Evolutionary conservation across 2,329 filamentous ascomycete species (phyloP), one percentile per base, ranked within the genome.

Genomic region (Diplodia corticola): DNA sequence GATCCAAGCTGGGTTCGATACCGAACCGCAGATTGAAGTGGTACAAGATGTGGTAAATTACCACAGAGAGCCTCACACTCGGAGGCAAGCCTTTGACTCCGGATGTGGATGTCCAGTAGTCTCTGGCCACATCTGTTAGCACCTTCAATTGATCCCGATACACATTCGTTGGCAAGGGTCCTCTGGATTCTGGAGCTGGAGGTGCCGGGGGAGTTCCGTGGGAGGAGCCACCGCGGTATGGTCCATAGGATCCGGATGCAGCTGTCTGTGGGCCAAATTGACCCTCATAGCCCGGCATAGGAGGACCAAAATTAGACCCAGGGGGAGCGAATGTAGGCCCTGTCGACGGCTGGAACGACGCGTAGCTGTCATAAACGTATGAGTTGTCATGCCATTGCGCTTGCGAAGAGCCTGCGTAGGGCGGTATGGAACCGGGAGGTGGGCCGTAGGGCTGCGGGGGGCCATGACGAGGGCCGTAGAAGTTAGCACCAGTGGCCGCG

Each of bases 41-140:
- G 64, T 83, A 82, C 65, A 85, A 81, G 61, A 88, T 78, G 73
- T 90, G 87, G 72, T 89, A 82, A 49, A 93, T 82, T 10, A 91
- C 80, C 54, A 87, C 83, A 67, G 85, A 85, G 17, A 91, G 81
- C 69, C 87, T 86, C 54, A 91, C 81, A 67, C 84, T 85, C 46
- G 85, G 84, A 15, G 88, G 84, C 17, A 92, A 77, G 60, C 88
- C 84, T 70, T 86, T 86, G 68, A 91, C 80, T 3, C 82, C 82
- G 7, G 82, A 83, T 2, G 88, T 84, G 24, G 80, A 78, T 68
- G 85, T 84, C 89, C 90, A 93, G 40, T 89, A 76, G 26, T 87
- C 84, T 67, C 85, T 83, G 4, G 86, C 84, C 71, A 84, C 82
- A 76, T 77, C 63, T 79, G 80, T 76, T 26, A 78, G 69, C 55